Base-by-base conservation (phyloP, 1,284 basidiomycete species). In the Ganoderma boninense region DNA sequence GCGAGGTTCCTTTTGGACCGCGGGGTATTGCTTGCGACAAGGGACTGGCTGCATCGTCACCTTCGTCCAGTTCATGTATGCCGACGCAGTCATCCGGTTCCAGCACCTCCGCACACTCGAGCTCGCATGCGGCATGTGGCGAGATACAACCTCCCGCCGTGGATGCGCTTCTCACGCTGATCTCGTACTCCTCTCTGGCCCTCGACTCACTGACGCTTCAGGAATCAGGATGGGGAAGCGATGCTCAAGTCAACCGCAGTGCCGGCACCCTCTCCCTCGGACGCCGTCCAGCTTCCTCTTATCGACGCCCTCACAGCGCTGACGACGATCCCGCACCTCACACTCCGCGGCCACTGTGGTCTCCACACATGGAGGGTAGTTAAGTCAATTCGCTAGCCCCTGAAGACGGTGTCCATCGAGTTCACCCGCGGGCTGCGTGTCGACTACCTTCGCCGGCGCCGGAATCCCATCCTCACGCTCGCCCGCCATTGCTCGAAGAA, bases 391-490 rank as follows among this genome's bases (percentile, higher is more conserved):
- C 57, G 35, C 8, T 59, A 66, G 3, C 29, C 59, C 20, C 70
- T 73, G 18, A 26, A 32, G 23, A 62, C 70, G 13, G 66, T 56
- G 23, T 35, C 64, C 20, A 57, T 73, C 43, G 26, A 18, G 8
- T 57, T 70, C 59, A 35, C 57, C 29, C 26, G 59, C 18, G 68
- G 64, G 68, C 42, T 49, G 20, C 29, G 11, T 44, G 46, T 20
- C 13, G 42, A 46, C 49, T 35, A 63, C 38, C 29, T 52, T 6
- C 64, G 59, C 46, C 26, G 42, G n/a, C 63, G 46, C 1, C 65
- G 61, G 1, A 73, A 73, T 57, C 72, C 72, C 16, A 64, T 73
- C 63, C 44, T 69, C n/a, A 49, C 49, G 43, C 68, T 73, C 32
- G 68, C 46, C 20, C 14, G 32, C 23, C 14, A 61, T 29, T 68